Evolutionary conservation across 805 yeast species (phyloP), one percentile per base, ranked within the genome.

Genomic region (Metschnikowia corniflorae): DNA sequence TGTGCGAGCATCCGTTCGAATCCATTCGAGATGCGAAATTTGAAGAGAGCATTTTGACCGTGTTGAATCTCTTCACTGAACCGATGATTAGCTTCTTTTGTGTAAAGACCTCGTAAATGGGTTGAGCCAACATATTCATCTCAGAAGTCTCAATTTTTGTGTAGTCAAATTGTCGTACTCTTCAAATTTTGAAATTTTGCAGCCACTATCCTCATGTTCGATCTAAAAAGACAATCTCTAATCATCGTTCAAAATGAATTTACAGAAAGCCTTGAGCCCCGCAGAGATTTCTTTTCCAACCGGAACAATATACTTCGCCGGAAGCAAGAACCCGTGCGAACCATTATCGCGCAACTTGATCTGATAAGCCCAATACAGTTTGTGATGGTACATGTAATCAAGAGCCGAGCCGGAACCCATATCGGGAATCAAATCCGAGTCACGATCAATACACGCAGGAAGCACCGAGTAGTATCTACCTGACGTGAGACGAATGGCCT

Each of bases 311-410:
- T 66, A 76, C 49, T 74, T 75, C 1, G 80, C 51, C 6, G 96
- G 95, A 27, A 86, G 64, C 46, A 87, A 67, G 53, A 86, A 87
- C 1, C 96, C 96, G 52, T 83, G 89, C 32, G 77, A 71, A 0
- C 95, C 95, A 14, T 82, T 75, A 54, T 86, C 95, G 51, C 95
- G 71, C 37, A 87, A 65, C 59, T 86, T 85, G 40, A 87, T 63
- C 51, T 85, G 94, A 60, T 80, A 82, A 1, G 95, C 94, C 88
- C 89, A 85, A 50, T 70, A 76, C 0, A 93, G 93, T 41, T 80
- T 73, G 51, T 80, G 76, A 58, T 84, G 87, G 53, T 86, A 86
- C 91, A 86, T 82, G 55, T 71, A 86, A 52, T 86, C 95, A 49
- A 86, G 65, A 1, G 86, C 82, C 2, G 86, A 75, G 2, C 95